Evolutionary conservation across 31 red algal species (phyloP).

Genomic region (Bonnemaisonia californica): DNA sequence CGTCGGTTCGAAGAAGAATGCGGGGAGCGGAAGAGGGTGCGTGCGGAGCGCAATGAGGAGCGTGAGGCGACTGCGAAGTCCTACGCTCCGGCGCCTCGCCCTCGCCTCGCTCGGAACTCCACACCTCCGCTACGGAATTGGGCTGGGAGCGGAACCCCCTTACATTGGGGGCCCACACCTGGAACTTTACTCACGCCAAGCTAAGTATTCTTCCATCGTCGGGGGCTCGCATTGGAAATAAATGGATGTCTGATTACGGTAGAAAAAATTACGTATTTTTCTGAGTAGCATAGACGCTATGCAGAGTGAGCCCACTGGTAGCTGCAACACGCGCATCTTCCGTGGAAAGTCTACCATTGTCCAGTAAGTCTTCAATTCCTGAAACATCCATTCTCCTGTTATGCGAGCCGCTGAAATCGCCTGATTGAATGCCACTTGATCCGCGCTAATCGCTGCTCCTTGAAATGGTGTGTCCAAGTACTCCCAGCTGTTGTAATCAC

Average conservation of each 20-base stretch:
- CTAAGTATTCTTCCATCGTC: slow-evolving; percentile 24
- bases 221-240: slow-evolving; percentile 29
- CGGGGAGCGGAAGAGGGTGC: background rate
- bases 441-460: background rate
- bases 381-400: slow-evolving; percentile 46
- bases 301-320: background rate
- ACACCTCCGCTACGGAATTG: too few relatives aligned
- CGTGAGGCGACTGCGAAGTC: background rate
- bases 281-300: slow-evolving; percentile 18
- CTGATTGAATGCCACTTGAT: slow-evolving; percentile 22
- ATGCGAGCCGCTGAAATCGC: slow-evolving; percentile 4
- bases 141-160: too few relatives aligned
- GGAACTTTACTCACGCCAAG: too few relatives aligned
- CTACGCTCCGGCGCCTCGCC: background rate
- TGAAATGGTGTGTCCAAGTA: slow-evolving; percentile 9
- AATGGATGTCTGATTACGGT: background rate
- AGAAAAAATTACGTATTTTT: slow-evolving; percentile 27
- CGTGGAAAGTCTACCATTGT: slow-evolving; percentile 19
- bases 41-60: background rate
- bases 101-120: too few relatives aligned
- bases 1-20: background rate
- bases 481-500: background rate
- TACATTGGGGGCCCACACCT: too few relatives aligned
- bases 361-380: slow-evolving; percentile 35
- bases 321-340: slow-evolving; percentile 11